Evolutionary conservation across 768 basidiomycete genomes (phyloP), one percentile per base, ranked within the genome.

Genomic region (Krasilnikovozyma curviuscula): DNA sequence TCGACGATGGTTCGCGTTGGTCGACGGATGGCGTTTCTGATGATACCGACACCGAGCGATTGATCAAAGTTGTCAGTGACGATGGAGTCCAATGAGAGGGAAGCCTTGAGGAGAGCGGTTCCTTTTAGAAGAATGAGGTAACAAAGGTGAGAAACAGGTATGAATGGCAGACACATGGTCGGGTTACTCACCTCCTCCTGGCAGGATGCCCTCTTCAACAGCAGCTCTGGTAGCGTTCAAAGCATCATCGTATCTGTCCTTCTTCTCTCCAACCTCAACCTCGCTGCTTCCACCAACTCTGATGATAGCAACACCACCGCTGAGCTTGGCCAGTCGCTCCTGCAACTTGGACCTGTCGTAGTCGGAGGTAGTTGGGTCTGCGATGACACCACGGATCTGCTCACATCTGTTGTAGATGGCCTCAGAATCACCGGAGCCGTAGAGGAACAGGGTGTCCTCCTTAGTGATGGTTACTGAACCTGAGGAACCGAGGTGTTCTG

Each of bases 191-290:
- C 89, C 89, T 60, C 91, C 91, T 37, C 91, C 91, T 44, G 91
- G 91, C 29, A 97, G 79, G 60, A 95, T 93, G 62, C 91, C 91
- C 66, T 98, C 89, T 68, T 95, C 91, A 27, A 97, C 91, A 38
- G 91, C 88, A 23, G 91, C 91, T 33, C 91, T 81, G 4, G 91
- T 97, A n/a, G 89, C 88, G 65, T 93, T 93, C 40, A 95, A 73
- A 1, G 89, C 89, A 61, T 59, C 59, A 57, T 95, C 89, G 61
- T 93, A 95, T 31, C 89, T 74, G 64, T 97, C 91, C 77, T 97
- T 93, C 83, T 95, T 97, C 75, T 97, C 91, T 7, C 89, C 74
- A 52, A 97, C 91, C 68, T 95, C 91, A 44, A 95, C 91, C 66
- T 97, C 91, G 44, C 74, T 77, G 21, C 79, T 69, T 16, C 91